Base-by-base conservation (phyloP, 345 rosid species). In the Euclidium syriacum region DNA sequence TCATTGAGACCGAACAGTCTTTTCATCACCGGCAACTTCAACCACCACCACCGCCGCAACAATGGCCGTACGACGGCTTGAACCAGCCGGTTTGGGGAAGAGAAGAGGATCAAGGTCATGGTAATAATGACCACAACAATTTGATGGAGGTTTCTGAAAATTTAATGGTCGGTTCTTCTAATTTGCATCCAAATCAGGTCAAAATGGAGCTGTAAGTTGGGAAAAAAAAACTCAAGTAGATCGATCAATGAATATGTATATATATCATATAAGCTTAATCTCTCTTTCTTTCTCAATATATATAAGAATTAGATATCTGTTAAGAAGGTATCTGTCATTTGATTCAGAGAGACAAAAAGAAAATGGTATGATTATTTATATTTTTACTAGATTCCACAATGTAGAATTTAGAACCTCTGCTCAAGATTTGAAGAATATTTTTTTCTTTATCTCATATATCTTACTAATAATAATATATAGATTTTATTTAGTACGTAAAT, bases 51-150 rank as follows among this genome's bases (percentile, higher is more conserved):
- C 82, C 56, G 72, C 85, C 75, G 35, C 96, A 78, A 40, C 91
- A 85, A 66, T 88, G 89, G 91, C 81, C 76, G 36, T 52, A 58
- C 32, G 89, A 86, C 41, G 76, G 79, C 12, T 58, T 78, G 58
- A 81, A 80, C 61, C 99, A 77, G 63, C 85, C 78, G 2, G 62
- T 72, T 64, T 90, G 90, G 96, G 86, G 77, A 64, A 74, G 79
- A 75, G 94, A 82, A 77, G 91, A 84, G 52, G 84, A 82, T 78
- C 89, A 90, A 16, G 77, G 57, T 34, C 62, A 87, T 71, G 85
- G 95, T 30, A 80, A 83, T 30, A 80, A 83, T 19, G 96, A 78
- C 63, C 76, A 58, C 40, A 59, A 19, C 49, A 24, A 14, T 33
- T 56, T 55, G 65, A 53, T 49, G 63, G 47, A 30, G 5, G 42